Evolutionary conservation across 176 grass and related monocot species (phyloP).

Genomic region (Tillandsia leiboldiana): DNA sequence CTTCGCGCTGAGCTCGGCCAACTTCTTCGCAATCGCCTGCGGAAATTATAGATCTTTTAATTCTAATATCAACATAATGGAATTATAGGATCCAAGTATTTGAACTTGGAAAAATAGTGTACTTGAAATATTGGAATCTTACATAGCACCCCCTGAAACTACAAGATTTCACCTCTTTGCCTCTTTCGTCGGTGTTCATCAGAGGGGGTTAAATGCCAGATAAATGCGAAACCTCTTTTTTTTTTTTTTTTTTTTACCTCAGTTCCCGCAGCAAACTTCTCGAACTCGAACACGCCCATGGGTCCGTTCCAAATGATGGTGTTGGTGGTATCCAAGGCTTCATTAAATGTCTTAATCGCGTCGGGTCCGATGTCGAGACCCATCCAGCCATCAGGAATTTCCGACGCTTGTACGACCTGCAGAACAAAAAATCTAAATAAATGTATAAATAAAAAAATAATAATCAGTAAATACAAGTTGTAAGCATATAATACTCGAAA

Average conservation of each 20-base stretch:
- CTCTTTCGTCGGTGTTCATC: no score
- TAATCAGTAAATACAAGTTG: not conserved
- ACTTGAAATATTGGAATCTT: no score
- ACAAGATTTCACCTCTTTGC: no score
- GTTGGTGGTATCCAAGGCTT: constrained; percentile 32
- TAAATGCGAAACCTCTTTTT: no score
- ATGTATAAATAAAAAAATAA: not conserved
- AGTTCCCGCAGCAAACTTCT: constrained; percentile 39
- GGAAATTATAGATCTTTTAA: not conserved
- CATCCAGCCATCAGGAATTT: constrained; percentile 45
- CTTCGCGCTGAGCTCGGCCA: constrained; percentile 32
- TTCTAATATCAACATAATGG: not conserved
- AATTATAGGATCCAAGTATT: not conserved
- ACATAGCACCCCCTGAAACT: no score
- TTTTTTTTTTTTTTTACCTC: constrained; percentile 12
- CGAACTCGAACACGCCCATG: constrained; percentile 44
- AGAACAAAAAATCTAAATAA: no score
- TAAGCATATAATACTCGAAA: not conserved
- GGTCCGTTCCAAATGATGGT: constrained; percentile 48
- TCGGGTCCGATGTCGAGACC: constrained; percentile 43
- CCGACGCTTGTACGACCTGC: constrained; percentile 31
- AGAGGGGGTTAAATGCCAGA: no score
- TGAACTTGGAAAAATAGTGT: no score
- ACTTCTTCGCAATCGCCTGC: constrained; percentile 35
- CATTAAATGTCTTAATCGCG: constrained; percentile 33